These are phyloP conservation scores for Lumnitzera racemosa DNA, from an alignment of 345 rosid genomes.

Conservation along the genomic window DNA sequence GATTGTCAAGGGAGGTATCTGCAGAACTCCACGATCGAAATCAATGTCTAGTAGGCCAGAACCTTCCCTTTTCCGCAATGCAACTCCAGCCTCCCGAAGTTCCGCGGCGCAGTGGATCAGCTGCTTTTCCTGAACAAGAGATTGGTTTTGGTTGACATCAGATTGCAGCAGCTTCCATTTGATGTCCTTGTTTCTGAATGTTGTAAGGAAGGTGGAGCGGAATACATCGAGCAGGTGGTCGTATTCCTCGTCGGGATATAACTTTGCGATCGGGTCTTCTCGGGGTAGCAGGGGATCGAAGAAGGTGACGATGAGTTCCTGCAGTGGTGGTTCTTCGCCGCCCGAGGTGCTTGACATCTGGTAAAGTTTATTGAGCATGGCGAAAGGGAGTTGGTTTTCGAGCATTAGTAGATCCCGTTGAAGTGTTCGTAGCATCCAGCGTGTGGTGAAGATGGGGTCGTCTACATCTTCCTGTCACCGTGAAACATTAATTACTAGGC, in stretches of 20 bases:
- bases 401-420: slow-evolving; percentile 14
- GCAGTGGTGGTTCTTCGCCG: neutral
- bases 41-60: slow-evolving; percentile 8
- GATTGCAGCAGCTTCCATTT: neutral
- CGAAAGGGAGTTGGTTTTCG: slow-evolving; percentile 14
- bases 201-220: slow-evolving; percentile 11
- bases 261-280: neutral
- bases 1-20: slow-evolving; percentile 10
- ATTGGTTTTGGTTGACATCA: neutral
- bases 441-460: slow-evolving; percentile 13
- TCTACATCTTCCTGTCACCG: neutral
- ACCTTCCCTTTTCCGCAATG: neutral
- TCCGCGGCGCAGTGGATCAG: slow-evolving; percentile 7
- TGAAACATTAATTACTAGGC: neutral
- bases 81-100: slow-evolving; percentile 6
- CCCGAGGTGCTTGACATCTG: neutral
- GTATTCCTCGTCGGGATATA: neutral
- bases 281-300: slow-evolving; percentile 12
- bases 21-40: neutral
- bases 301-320: slow-evolving; percentile 6
- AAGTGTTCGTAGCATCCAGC: slow-evolving; percentile 11
- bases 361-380: slow-evolving; percentile 5
- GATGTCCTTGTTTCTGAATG: neutral
- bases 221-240: slow-evolving; percentile 12
- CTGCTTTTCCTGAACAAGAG: slow-evolving; percentile 4